Base-by-base conservation (phyloP, 1,284 basidiomycete genomes). In the Pseudozyma sp. region DNA sequence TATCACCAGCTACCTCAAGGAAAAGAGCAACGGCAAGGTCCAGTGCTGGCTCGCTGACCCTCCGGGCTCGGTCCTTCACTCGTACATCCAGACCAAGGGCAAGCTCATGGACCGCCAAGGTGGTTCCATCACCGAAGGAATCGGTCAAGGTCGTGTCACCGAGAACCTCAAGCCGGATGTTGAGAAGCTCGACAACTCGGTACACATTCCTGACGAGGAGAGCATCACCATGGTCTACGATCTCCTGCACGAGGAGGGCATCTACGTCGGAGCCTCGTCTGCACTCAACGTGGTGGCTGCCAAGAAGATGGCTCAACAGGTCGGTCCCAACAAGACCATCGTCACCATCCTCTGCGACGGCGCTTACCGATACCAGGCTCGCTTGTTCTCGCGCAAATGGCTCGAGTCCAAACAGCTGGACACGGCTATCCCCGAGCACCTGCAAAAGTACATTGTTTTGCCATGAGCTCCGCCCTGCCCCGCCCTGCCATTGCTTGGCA, bases 141-240 rank as follows among this genome's bases (percentile, higher is more conserved):
- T 99, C 78, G 97, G 97, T 73, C 97, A 99, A 86, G 96, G 96
- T 24, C 91, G 96, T 68, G 89, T 99, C 54, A 99, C 96, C n/a
- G 88, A 93, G 80, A 99, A 99, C 86, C 87, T 99, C 75, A 90
- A 87, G 44, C 94, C 91, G 0, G 92, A 98, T 84, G 87, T 98
- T 44, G 42, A 74, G 34, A 87, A 93, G 49, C 74, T 99, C 39
- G 89, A 91, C 57, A 93, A 94, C 30, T 92, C 94, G 14, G 87
- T 98, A 74, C 90, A 90, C 78, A 91, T 99, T 47, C 88, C 94
- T 6, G 97, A 99, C 83, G 90, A 91, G 80, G 92, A 96, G 83
- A 91, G 92, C 29, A 94, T 99, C 81, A 88, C 88, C 44, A 98
- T 97, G 94, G 87, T 99, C 48, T 99, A 97, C 85, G 90, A 94